These are phyloP conservation scores for Aspergillus ochraceus DNA, from an alignment of 2,329 filamentous ascomycete genomes.

Conservation along the genomic window DNA sequence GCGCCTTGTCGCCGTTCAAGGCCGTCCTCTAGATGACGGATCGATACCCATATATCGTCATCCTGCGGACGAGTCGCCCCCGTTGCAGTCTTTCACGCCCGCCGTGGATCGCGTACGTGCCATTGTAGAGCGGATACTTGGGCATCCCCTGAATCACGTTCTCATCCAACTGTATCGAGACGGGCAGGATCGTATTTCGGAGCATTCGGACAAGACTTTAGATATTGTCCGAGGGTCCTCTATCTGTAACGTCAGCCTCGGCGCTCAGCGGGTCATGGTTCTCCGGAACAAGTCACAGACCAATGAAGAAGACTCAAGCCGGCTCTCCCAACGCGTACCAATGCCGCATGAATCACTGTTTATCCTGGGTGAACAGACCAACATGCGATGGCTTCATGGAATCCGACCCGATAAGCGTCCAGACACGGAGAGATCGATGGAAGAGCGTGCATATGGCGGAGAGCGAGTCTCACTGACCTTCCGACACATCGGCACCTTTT, in stretches of 20 bases:
- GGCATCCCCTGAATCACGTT: conserved; percentile 84
- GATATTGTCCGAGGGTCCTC: conserved; percentile 79
- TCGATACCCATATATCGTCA: conserved; percentile 87
- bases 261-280: conserved; percentile 85
- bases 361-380: conserved; percentile 76
- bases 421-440: conserved; percentile 62
- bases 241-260: conserved; percentile 93
- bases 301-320: conserved; percentile 37
- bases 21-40: conserved; percentile 66
- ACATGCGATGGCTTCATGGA: conserved; percentile 86
- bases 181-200: conserved; percentile 87
- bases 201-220: conserved; percentile 95
- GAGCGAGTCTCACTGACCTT: conserved; percentile 92
- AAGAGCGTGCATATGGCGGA: conserved; percentile 71
- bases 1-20: conserved; percentile 86
- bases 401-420: conserved; percentile 84
- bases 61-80: conserved; percentile 83
- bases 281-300: conserved; percentile 66
- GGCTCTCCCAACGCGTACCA: conserved; percentile 65
- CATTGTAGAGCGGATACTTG: conserved; percentile 69
- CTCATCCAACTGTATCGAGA: conserved; percentile 91
- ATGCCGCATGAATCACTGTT: conserved; percentile 90
- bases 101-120: conserved; percentile 68
- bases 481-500: conserved; percentile 81
- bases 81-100: conserved; percentile 72